Evolutionary conservation across 345 rosid genomes (phyloP), one percentile per base, ranked within the genome.

Genomic region (Clausena lansium): DNA sequence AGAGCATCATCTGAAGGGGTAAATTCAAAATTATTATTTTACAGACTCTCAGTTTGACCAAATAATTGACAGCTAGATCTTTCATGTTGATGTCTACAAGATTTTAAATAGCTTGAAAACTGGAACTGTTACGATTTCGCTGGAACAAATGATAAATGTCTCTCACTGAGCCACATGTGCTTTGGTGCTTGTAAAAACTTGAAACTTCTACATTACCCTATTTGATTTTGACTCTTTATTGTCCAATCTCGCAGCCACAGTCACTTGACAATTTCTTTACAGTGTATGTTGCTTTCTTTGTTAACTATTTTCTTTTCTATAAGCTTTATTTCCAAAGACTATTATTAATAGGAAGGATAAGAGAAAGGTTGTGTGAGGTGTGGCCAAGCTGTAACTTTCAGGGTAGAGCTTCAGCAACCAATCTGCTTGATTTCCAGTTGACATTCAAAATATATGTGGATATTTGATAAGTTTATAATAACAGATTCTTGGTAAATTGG

Each of bases 1-100:
- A 74, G 98, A 94, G 88, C 90, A 94, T 77, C 83, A 88, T 83
- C 81, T 88, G 80, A 96, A 91, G 87, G 99, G 98, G 99, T 92
- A 77, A 77, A 95, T 85, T 78, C 62, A 58, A 61, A 24, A 10
- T 41, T 22, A n/a, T 35, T 33, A n/a, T 70, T 22, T 39, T 50
- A 52, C 67, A 75, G 60, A 71, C 27, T 8, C 24, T 54, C 66
- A 14, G 24, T 61, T 66, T 52, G 32, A 39, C 17, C 20, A 25
- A 39, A 38, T 59, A 61, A 36, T 50, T 75, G 62, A 64, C 55
- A 22, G 50, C 13, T 17, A 24, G 79, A 65, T 22, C 30, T n/a
- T 74, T 47, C 58, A n/a, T 62, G 45, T 73, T 50, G 52, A 59
- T 71, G 25, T 81, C 9, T 70, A 35, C 35, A 71, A 59, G 24